Base-by-base conservation (phyloP, 768 basidiomycete genomes). In the Tulasnella calospora region DNA sequence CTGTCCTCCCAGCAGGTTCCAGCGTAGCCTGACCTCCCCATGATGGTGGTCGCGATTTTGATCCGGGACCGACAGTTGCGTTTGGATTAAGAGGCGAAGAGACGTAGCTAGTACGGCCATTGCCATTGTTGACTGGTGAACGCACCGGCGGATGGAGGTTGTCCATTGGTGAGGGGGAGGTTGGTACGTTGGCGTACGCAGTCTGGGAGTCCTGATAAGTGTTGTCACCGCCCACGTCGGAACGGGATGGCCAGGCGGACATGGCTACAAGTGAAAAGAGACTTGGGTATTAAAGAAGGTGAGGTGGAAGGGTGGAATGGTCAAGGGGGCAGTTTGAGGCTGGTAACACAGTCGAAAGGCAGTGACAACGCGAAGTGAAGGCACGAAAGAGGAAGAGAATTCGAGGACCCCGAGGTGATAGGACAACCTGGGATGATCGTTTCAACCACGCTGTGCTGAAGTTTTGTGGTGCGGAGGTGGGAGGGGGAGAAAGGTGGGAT, bases 81-180 rank as follows among this genome's bases (percentile, higher is more conserved):
- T 79, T 79, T 27, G 79, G 79, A 70, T 79, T 79, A 27, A 79
- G 75, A 8, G 76, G 79, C 23, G 79, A 79, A 9, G 76, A 41
- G 61, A 79, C 55, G 21, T 76, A 76, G 67, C 40, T 69, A 35
- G 21, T 33, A 12, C 69, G 77, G 9, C 27, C 36, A 67, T 46
- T 40, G 77, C 27, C 33, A 35, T 27, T 33, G 61, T 17, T 21
- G 36, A 6, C 33, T 3, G 71, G 69, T 27, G 77, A 44, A 33
- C 75, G 75, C 23, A 76, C 12, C 3, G 75, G 77, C 21, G 77
- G 70, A 44, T 71, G 69, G 15, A 78, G 40, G 19, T 67, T 67
- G 47, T 78, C 77, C 69, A 57, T 73, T 19, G 69, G 40, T 4
- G 69, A 51, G 36, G 77, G 77, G 36, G 77, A 78, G 1, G 77